Conservation (phyloP, 108 stramenopile genomes). For the Stephanodiscus minutulus region DNA sequence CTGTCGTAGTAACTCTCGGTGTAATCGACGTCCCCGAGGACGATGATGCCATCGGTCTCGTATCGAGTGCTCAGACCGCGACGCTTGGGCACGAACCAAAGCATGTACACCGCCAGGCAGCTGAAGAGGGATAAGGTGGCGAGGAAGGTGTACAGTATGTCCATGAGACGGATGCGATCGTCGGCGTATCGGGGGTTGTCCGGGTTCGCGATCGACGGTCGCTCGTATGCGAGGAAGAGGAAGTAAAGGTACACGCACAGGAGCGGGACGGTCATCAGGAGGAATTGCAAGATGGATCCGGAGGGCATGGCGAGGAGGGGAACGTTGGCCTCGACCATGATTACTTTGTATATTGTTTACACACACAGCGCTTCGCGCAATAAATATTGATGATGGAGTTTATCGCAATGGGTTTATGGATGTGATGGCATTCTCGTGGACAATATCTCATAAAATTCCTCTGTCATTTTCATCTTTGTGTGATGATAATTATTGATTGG, state of each 20-base stretch:
- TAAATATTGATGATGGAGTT: no score
- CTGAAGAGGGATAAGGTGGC: constrained; percentile 49
- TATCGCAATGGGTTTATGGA: no score
- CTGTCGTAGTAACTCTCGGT: constrained; percentile 21
- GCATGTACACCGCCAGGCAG: constrained; percentile 49
- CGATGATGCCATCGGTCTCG: constrained; percentile 47
- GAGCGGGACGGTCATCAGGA: constrained; percentile 61
- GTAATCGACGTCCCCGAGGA: constrained; percentile 43
- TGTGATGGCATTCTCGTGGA: no score
- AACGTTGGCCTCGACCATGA: not conserved
- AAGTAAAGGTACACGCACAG: constrained; percentile 67
- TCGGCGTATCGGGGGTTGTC: constrained; percentile 31
- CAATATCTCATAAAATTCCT: no score
- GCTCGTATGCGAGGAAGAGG: constrained; percentile 49
- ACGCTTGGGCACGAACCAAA: constrained; percentile 64
- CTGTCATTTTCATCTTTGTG: no score
- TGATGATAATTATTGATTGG: no score
- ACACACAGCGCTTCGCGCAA: no score
- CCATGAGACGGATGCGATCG: constrained; percentile 53
- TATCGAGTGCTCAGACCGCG: constrained; percentile 58
- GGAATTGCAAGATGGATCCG: constrained; percentile 56
- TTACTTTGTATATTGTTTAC: no score
- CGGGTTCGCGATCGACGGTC: constrained; percentile 47
- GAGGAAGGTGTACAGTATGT: constrained; percentile 60
- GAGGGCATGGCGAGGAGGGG: constrained; percentile 48